These are phyloP conservation scores for Yamadazyma sp. DNA, from an alignment of 1,139 yeast genomes.

Conservation along the genomic window DNA sequence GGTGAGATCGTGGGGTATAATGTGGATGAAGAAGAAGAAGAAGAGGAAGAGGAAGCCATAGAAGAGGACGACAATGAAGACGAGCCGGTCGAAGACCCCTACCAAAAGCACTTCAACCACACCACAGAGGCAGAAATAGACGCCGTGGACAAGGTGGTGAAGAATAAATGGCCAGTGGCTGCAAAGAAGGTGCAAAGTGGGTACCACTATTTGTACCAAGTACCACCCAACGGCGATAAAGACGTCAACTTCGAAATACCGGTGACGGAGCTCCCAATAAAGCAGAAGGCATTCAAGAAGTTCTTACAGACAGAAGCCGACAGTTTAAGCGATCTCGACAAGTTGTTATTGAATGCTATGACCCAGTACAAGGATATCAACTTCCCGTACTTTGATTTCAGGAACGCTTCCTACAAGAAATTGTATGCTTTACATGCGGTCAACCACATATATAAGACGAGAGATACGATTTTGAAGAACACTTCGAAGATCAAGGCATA, in stretches of 20 bases:
- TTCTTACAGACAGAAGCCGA: slow-evolving; percentile 20
- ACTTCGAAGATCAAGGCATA: slow-evolving; percentile 55
- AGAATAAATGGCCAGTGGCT: slow-evolving; percentile 28
- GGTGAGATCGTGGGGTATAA: slow-evolving; percentile 31
- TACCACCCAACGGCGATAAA: slow-evolving; percentile 27
- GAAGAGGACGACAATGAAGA: slow-evolving; percentile 27
- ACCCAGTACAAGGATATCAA: slow-evolving; percentile 72
- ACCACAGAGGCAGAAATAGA: slow-evolving; percentile 46
- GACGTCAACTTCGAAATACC: slow-evolving; percentile 8
- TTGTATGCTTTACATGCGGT: slow-evolving; percentile 70
- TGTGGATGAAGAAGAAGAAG: slow-evolving; percentile 33
- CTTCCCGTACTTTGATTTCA: slow-evolving; percentile 49
- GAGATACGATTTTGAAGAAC: slow-evolving; percentile 78
- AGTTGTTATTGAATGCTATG: slow-evolving; percentile 53
- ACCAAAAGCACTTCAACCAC: slow-evolving; percentile 70
- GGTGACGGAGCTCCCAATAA: slow-evolving; percentile 20
- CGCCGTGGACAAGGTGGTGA: slow-evolving; percentile 24
- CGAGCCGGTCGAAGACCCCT: slow-evolving; percentile 53
- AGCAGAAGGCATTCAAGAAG: slow-evolving; percentile 32
- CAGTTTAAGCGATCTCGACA: slow-evolving; percentile 23
- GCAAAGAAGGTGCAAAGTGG: slow-evolving; percentile 18
- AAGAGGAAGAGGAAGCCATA: slow-evolving; percentile 30
- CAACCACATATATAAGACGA: slow-evolving; percentile 82
- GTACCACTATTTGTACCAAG: slow-evolving; percentile 27
- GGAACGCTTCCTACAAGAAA: slow-evolving; percentile 55